Base-by-base conservation (phyloP, 768 basidiomycete species). In the Austroboletus festivus region DNA sequence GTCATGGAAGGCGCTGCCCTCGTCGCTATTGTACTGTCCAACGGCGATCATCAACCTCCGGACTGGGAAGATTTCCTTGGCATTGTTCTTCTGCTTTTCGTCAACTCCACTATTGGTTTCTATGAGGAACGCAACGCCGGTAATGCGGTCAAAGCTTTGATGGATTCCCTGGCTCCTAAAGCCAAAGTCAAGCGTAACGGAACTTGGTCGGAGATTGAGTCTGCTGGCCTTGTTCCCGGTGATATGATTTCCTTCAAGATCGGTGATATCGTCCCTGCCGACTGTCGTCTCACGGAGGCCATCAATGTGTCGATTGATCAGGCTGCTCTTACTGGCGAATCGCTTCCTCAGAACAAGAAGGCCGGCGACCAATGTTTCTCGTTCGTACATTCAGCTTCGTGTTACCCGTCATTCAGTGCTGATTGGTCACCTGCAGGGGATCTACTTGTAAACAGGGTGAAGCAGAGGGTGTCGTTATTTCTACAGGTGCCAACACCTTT, bases 381-480 rank as follows among this genome's bases (percentile, higher is more conserved):
- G 89, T 92, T 68, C 69, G 89, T 83, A 16, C 48, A 38, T 37
- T 35, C 42, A 0, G 4, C 18, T 19, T 4, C 13, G 13, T 18
- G 35, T 37, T 37, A 15, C 6, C 5, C 15, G 35, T 5, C 9
- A 10, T 42, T 20, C 16, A 1, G 13, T 38, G 5, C 42, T 64
- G 3, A 62, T 8, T 1, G 6, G 1, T 6, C 3, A 2, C 34
- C 0, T 24, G 0, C 50, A 92, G 90, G 46, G 94, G 94, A 60
- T 98, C 95, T 34, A 97, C 93, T 47, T 97, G 95, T 71, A 97
- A 98, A 71, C 92, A 95, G 75, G 95, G 95, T 74, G 95, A 98
- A 70, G 94, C 94, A 21, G 95, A 98, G 74, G 95, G 93, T 70
- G 88, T 97, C 42, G 93, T 98, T 61, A 98, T 98, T 71, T 94